Evolutionary conservation across 2,329 filamentous ascomycete species (phyloP), one percentile per base, ranked within the genome.

Genomic region (Corinectria fuckeliana): DNA sequence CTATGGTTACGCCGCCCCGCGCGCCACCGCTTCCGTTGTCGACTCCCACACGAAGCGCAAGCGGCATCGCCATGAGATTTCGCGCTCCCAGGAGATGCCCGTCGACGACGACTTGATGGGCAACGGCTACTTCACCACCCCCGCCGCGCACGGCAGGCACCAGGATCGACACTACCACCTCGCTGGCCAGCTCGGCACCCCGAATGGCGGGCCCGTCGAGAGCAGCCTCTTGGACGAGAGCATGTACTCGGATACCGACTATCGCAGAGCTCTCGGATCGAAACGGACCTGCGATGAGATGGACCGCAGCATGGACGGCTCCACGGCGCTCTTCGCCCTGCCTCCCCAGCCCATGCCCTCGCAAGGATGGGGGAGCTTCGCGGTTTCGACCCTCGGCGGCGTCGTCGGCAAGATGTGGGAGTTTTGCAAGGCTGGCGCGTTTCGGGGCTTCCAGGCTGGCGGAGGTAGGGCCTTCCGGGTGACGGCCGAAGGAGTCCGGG

Each of bases 361-460:
- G 0, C 74, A 75, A 13, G 78, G 81, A 34, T 90, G 87, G 88
- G 82, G 84, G 26, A 78, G 79, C 16, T 76, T 85, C 48, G 84
- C 90, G 5, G 78, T 91, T 28, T 84, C 78, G 38, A 82, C 90
- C 0, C 82, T 91, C 7, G 87, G 87, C 1, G 86, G 82, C 25
- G 85, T 91, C 3, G 86, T 91, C 1, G 91, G 91, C 16, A 94
- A 89, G 70, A 87, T 96, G 0, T 93, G 92, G 85, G 86, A 93
- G 66, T 95, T 97, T 69, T 97, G 93, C 78, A 91, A 81, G 73
- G 78, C 80, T 0, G 86, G 84, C 8, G 86, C 90, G 0, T 96
- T 97, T 71, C 84, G 85, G 54, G 93, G 93, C 0, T 97, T 97
- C 74, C 88, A 93, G 62, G 92, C 93, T 11, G 94, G 93, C 7